phyloP scores from a whole-genome alignment of 306 rosid genomes.

The Cucumis hystrix region DNA sequence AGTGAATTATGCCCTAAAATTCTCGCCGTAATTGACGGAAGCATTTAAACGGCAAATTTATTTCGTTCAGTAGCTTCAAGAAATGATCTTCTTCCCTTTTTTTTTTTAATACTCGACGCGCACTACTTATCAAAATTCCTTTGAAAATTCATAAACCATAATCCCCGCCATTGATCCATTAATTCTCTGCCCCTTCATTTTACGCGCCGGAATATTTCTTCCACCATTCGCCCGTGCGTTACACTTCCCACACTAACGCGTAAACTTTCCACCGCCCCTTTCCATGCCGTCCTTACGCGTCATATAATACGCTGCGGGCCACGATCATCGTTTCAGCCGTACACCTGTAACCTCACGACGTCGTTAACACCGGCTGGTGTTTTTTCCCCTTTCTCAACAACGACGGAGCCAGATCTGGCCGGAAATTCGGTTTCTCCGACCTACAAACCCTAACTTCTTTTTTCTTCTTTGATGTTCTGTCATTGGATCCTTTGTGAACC shows the following conservation, averaged over 20 bases:
- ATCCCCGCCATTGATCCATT: not conserved
- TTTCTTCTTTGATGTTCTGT: not conserved
- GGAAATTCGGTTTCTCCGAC: not conserved
- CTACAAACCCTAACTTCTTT: not conserved
- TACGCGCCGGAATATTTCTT: not conserved
- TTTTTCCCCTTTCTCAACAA: not conserved
- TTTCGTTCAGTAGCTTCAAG: not conserved
- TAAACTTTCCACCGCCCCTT: constrained; percentile 40
- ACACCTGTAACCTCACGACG: constrained; percentile 41
- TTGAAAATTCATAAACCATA: not conserved
- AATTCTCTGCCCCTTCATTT: not conserved
- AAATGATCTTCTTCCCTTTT: not conserved
- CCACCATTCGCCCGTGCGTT: not conserved
- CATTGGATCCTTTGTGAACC: not conserved
- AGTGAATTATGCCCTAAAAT: not conserved
- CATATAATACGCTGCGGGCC: constrained; percentile 26
- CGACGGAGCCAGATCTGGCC: constrained; percentile 2
- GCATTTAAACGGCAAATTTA: not conserved
- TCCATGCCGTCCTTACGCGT: constrained; percentile 32
- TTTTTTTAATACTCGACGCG: not conserved
- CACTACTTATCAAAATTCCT: not conserved
- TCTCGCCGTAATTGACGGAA: not conserved
- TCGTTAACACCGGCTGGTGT: constrained; percentile 1
- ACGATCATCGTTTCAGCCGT: constrained; percentile 42
- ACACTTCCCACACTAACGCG: not conserved